A percentile compares a stretch with the other conserved stretches of the same genome.
These are phyloP conservation scores for Gillenia trifoliata DNA, from an alignment of 306 rosid species.

Conservation along the genomic window DNA sequence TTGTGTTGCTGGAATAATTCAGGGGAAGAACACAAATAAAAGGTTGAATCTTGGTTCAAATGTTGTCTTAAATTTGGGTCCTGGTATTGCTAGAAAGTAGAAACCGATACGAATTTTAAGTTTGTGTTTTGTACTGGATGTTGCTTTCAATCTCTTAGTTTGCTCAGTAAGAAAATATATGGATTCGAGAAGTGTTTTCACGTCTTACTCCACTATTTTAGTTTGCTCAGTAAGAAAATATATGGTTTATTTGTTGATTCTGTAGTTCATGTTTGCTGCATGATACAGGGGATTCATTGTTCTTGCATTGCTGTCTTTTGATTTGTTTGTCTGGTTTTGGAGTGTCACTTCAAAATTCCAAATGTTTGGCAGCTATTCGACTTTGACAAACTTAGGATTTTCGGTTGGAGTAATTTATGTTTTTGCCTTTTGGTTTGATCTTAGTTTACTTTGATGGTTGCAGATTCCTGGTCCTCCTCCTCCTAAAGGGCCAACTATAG, in stretches of 20 bases:
- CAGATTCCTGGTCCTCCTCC: slow-evolving; percentile 80
- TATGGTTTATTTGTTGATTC: not conserved
- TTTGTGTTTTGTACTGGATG: not conserved
- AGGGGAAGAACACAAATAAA: not conserved
- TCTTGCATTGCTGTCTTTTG: not conserved
- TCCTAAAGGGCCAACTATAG: slow-evolving; percentile 46
- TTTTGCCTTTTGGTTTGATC: not conserved
- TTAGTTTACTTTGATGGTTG: slow-evolving; percentile 18
- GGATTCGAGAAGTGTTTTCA: not conserved
- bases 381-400: not conserved
- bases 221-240: no score
- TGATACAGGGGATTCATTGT: not conserved
- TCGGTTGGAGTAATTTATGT: not conserved
- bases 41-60: not conserved
- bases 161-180: not conserved
- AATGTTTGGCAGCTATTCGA: not conserved
- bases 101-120: not conserved
- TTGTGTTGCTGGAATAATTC: not conserved
- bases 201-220: not conserved
- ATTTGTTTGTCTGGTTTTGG: not conserved
- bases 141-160: not conserved
- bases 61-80: not conserved
- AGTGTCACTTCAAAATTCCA: not conserved
- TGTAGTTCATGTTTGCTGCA: not conserved
- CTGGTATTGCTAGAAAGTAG: not conserved